Percentiles rank a stretch among this genome's conserved stretches.
phyloP scores from a whole-genome alignment of 2,329 filamentous ascomycete genomes.

The Colletotrichum sp. region DNA sequence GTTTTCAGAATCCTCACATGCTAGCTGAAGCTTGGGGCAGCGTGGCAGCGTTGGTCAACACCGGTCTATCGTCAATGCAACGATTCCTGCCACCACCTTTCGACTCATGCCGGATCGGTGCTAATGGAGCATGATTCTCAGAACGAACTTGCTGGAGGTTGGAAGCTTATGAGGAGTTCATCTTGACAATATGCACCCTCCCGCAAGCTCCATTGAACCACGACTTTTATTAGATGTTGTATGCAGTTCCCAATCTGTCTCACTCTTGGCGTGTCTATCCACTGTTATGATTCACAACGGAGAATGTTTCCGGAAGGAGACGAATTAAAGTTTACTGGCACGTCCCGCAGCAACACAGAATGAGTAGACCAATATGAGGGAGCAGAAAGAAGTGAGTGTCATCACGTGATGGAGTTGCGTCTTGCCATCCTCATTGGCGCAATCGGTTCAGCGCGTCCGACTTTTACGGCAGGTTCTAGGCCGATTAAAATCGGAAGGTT shows the following conservation, averaged over 20 bases:
- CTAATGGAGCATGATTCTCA: neutral
- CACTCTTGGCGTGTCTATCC: neutral
- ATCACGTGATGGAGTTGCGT: neutral
- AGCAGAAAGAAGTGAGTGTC: rapidly evolving
- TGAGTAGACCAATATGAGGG: neutral
- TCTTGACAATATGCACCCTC: neutral
- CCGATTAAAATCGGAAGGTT: neutral
- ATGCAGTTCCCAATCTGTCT: neutral
- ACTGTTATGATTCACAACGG: neutral
- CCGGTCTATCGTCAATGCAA: neutral
- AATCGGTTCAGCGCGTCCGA: constrained; percentile 14
- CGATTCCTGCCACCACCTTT: neutral
- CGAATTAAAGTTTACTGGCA: neutral
- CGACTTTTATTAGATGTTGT: neutral
- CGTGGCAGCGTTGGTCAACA: neutral
- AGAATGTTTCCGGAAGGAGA: neutral
- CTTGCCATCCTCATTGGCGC: neutral
- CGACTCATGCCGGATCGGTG: neutral
- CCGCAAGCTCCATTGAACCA: neutral
- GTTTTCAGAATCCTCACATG: constrained; percentile 21
- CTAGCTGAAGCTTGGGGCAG: neutral
- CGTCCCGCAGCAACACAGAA: neutral
- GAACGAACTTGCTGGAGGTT: neutral
- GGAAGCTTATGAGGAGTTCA: neutral
- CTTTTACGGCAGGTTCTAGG: neutral